Percentiles rank a stretch among this genome's conserved stretches.
These are phyloP conservation scores for Endothia cerciana DNA, from an alignment of 2,329 filamentous ascomycete species.

Conservation along the genomic window DNA sequence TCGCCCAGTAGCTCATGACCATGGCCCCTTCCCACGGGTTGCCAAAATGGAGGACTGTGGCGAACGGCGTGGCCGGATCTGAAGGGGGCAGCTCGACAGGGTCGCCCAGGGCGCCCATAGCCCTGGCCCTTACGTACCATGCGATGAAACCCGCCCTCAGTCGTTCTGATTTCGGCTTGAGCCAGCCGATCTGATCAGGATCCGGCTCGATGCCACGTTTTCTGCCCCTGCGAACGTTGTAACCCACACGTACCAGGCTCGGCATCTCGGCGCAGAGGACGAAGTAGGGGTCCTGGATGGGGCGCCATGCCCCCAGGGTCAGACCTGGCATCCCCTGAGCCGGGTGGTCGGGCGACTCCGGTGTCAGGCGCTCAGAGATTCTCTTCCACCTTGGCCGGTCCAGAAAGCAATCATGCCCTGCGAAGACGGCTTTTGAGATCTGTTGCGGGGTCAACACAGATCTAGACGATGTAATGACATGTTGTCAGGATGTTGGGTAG, in stretches of 20 bases:
- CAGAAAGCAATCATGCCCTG: conserved; percentile 43
- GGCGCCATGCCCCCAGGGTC: not conserved
- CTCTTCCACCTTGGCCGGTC: conserved; percentile 42
- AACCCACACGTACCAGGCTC: conserved; percentile 39
- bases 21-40: conserved; percentile 42
- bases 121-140: conserved; percentile 40
- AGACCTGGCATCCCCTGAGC: conserved; percentile 7
- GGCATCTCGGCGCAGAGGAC: conserved; percentile 41
- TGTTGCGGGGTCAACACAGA: conserved; percentile 26
- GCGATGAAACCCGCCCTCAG: conserved; percentile 37
- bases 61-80: conserved; percentile 40
- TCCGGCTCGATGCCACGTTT: conserved; percentile 37
- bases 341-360: conserved; percentile 33
- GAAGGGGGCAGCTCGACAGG: conserved; percentile 37
- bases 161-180: conserved; percentile 36
- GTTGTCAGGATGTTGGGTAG: not conserved
- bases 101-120: conserved; percentile 31
- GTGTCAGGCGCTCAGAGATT: conserved; percentile 39
- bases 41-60: conserved; percentile 39
- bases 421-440: conserved; percentile 46
- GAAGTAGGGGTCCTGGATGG: conserved; percentile 40
- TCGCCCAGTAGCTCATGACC: conserved; percentile 44
- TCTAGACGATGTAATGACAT: not conserved
- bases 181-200: conserved; percentile 34
- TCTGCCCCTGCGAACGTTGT: conserved; percentile 38